Evolutionary conservation across 78 protist species (phyloP).

Genomic region (Dictyostelium purpureum): DNA sequence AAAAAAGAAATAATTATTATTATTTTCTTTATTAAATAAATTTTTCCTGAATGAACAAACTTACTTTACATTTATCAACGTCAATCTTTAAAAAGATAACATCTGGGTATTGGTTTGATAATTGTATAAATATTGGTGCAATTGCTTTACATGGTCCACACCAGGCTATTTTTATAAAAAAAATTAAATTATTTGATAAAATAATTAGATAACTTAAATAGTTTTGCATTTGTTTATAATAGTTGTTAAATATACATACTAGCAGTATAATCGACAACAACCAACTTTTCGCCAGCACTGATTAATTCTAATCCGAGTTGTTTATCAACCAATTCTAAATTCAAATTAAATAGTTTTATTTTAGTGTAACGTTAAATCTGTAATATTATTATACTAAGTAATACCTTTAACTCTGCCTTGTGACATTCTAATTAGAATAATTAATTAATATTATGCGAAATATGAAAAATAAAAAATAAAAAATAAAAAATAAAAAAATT

Average conservation of each 20-base stretch:
- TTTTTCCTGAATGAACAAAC: too few relatives aligned
- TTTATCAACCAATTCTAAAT: slow-evolving; percentile 35
- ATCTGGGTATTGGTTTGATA: slow-evolving; percentile 43
- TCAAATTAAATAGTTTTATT: too few relatives aligned
- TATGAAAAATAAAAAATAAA: too few relatives aligned
- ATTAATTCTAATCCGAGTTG: slow-evolving; percentile 36
- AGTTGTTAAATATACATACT: too few relatives aligned
- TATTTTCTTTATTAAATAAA: too few relatives aligned
- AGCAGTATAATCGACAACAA: slow-evolving; percentile 87
- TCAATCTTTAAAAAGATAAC: slow-evolving; percentile 85
- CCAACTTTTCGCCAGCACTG: slow-evolving; percentile 62
- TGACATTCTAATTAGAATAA: not conserved
- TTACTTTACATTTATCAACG: slow-evolving; percentile 82
- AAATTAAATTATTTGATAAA: too few relatives aligned
- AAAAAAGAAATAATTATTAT: too few relatives aligned
- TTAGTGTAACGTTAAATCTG: not conserved
- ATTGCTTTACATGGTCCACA: slow-evolving; percentile 88
- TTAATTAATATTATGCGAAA: not conserved
- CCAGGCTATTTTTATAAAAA: too few relatives aligned
- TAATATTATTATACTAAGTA: too few relatives aligned
- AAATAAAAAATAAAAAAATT: too few relatives aligned
- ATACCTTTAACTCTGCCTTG: not conserved
- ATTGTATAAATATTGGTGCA: slow-evolving; percentile 67
- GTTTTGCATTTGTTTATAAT: too few relatives aligned
- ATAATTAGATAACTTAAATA: too few relatives aligned